Evolutionary conservation across 345 rosid species (phyloP).

Genomic region (Syzygium grande): DNA sequence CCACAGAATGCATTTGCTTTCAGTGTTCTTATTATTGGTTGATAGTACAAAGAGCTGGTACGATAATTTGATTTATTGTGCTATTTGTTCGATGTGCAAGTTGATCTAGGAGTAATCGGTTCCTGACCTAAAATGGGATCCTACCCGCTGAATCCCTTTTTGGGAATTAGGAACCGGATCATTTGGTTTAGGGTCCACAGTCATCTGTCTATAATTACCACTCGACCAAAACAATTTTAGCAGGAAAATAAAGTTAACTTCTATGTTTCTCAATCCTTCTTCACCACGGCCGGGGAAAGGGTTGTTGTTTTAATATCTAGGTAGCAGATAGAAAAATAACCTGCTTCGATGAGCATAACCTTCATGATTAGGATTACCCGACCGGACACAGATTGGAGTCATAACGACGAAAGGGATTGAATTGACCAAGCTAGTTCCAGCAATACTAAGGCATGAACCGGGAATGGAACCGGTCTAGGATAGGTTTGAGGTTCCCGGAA

Average conservation of each 20-base stretch:
- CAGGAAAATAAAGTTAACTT: too few species aligned
- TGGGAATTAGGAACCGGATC: not conserved
- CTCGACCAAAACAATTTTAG: too few species aligned
- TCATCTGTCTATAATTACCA: not conserved
- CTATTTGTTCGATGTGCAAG: not conserved
- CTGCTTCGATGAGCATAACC: too few species aligned
- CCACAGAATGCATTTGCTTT: not conserved
- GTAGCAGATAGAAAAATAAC: too few species aligned
- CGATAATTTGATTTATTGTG: not conserved
- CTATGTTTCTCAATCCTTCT: not conserved
- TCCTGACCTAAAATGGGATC: not conserved
- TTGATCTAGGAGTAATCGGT: not conserved
- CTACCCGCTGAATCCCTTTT: not conserved
- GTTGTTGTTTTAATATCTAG: too few species aligned
- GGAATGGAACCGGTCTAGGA: not conserved
- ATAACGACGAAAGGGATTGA: too few species aligned
- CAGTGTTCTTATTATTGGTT: not conserved
- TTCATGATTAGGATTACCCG: too few species aligned
- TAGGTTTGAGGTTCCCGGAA: not conserved
- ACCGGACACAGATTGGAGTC: too few species aligned
- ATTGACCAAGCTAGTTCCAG: too few species aligned
- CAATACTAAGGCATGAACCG: too few species aligned
- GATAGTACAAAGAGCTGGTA: not conserved
- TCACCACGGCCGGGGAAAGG: not conserved
- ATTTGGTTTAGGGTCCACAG: not conserved